Evolutionary conservation across 495 filamentous ascomycete species (phyloP).

Genomic region (Aspergillus avenaceus): DNA sequence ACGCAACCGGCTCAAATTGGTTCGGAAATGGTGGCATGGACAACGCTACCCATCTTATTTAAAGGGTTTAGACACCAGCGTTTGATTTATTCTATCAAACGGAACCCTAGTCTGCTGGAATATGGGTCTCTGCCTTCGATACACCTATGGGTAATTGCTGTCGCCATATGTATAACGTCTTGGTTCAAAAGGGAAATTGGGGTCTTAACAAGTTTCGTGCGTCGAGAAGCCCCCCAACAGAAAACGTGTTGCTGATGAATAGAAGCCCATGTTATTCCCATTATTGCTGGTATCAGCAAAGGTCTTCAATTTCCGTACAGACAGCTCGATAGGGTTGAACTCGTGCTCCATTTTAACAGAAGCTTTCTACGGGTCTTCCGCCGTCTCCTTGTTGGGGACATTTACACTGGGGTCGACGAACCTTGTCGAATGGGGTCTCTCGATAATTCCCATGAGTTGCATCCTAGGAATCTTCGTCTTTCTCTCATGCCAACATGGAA

Average conservation of each 20-base stretch:
- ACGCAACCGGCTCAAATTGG: background rate
- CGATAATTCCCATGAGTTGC: background rate
- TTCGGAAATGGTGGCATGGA: constrained; percentile 5
- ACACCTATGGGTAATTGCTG: background rate
- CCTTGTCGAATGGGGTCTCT: background rate
- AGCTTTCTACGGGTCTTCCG: background rate
- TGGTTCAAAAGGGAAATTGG: background rate
- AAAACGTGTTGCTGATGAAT: background rate
- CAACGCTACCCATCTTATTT: background rate
- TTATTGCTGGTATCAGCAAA: background rate
- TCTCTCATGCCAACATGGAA: background rate
- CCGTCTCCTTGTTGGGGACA: background rate
- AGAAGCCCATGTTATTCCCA: background rate
- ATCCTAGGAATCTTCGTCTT: background rate
- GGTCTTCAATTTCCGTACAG: background rate
- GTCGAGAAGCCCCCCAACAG: background rate
- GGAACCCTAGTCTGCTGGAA: background rate
- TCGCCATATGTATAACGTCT: background rate
- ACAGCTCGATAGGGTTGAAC: background rate
- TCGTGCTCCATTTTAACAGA: background rate
- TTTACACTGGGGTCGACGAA: background rate
- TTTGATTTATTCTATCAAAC: background rate
- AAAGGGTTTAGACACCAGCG: background rate
- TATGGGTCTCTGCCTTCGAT: background rate
- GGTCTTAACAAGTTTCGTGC: background rate